These are phyloP conservation scores for Aurinia saxatilis DNA, from an alignment of 345 rosid genomes.

Conservation along the genomic window DNA sequence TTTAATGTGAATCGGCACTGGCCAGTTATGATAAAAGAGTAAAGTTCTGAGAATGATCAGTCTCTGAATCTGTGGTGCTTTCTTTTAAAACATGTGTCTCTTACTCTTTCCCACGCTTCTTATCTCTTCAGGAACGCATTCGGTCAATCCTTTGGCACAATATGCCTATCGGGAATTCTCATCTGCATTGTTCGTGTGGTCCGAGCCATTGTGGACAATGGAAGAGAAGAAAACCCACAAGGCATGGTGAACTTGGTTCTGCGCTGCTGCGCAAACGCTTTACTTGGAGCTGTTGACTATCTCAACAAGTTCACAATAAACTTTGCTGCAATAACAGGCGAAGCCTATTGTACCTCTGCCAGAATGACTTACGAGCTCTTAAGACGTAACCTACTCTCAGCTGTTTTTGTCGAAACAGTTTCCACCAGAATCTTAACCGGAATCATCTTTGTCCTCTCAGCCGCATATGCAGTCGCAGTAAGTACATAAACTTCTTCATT, in stretches of 20 bases:
- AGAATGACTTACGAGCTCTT: slow-evolving; percentile 88
- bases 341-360: slow-evolving; percentile 79
- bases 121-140: slow-evolving; percentile 65
- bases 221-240: slow-evolving; percentile 57
- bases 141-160: slow-evolving; percentile 79
- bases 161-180: slow-evolving; percentile 85
- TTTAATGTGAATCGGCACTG: not conserved
- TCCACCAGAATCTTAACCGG: slow-evolving; percentile 76
- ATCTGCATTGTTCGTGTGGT: slow-evolving; percentile 62
- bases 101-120: not conserved
- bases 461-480: slow-evolving; percentile 70
- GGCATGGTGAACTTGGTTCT: slow-evolving; percentile 61
- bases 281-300: slow-evolving; percentile 61
- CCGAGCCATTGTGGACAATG: slow-evolving; percentile 74
- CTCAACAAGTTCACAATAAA: slow-evolving; percentile 89
- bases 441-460: slow-evolving; percentile 61
- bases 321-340: slow-evolving; percentile 92
- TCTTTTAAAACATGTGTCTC: not conserved
- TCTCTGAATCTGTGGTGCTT: not conserved
- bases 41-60: not conserved
- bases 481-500: slow-evolving; percentile 16
- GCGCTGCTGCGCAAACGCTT: slow-evolving; percentile 54
- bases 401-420: slow-evolving; percentile 80
- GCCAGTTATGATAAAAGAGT: not conserved
- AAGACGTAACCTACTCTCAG: slow-evolving; percentile 82